Evolutionary conservation across 345 rosid genomes (phyloP).

Genomic region (Clarkia xantiana): DNA sequence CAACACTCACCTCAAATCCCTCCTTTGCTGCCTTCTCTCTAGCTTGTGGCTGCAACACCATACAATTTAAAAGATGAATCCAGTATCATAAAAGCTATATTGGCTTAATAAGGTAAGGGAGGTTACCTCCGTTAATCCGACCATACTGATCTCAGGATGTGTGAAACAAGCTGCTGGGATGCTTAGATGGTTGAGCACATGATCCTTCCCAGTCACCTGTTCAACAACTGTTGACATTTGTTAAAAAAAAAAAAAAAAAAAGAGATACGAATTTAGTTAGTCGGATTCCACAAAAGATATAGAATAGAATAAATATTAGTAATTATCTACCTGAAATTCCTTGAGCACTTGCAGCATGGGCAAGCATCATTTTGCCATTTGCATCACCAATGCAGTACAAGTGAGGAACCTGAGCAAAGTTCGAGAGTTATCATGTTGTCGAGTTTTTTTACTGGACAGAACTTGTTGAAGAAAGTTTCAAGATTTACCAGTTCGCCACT

Average conservation of each 20-base stretch:
- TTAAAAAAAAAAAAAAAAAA: slow-evolving; percentile 4
- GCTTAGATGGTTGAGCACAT: slow-evolving; percentile 81
- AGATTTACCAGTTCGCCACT: slow-evolving; percentile 57
- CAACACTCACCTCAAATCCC: slow-evolving; percentile 79
- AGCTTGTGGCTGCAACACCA: slow-evolving; percentile 69
- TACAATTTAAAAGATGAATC: too few species aligned
- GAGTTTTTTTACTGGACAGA: not conserved
- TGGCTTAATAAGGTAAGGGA: not conserved
- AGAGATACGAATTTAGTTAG: not conserved
- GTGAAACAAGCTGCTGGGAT: slow-evolving; percentile 99
- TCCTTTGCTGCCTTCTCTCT: slow-evolving; percentile 85
- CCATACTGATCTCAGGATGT: slow-evolving; percentile 99
- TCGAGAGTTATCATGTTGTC: slow-evolving; percentile 5
- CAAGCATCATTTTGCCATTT: slow-evolving; percentile 98
- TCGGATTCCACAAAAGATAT: not conserved
- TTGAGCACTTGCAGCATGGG: slow-evolving; percentile 99
- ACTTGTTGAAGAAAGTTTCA: slow-evolving; percentile 1
- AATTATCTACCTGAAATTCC: slow-evolving; percentile 76
- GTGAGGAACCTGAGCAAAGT: slow-evolving; percentile 55
- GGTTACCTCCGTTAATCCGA: slow-evolving; percentile 89
- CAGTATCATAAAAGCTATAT: not conserved
- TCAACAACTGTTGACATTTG: slow-evolving; percentile 61
- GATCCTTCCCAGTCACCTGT: slow-evolving; percentile 85
- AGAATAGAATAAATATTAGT: not conserved
- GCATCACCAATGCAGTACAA: slow-evolving; percentile 93